Percentiles rank a stretch among this genome's conserved stretches.
phyloP scores from a whole-genome alignment of 495 filamentous ascomycete genomes.

The Podospora didyma region DNA sequence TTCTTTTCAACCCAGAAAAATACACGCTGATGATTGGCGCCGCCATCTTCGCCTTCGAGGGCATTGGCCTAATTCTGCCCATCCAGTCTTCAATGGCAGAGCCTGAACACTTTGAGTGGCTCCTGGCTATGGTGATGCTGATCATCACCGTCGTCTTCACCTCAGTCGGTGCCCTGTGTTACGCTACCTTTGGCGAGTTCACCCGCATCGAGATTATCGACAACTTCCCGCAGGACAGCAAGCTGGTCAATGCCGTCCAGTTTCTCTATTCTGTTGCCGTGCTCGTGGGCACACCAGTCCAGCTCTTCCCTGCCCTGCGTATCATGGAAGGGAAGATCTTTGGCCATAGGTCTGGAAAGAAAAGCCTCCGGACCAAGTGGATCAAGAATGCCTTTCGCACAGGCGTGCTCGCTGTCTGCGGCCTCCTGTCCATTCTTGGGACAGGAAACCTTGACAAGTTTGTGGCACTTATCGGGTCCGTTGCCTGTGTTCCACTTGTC shows the following conservation, averaged over 20 bases:
- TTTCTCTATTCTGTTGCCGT: slow-evolving; percentile 63
- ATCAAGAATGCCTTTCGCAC: slow-evolving; percentile 60
- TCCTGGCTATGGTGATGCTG: slow-evolving; percentile 57
- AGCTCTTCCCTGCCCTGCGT: slow-evolving; percentile 60
- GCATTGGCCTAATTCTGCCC: slow-evolving; percentile 61
- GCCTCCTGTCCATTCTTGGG: slow-evolving; percentile 47
- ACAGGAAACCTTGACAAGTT: slow-evolving; percentile 61
- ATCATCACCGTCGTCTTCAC: slow-evolving; percentile 62
- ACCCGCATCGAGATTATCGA: slow-evolving; percentile 61
- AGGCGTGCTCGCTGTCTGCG: slow-evolving; percentile 44
- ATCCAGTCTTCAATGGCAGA: slow-evolving; percentile 61
- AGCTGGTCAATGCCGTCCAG: slow-evolving; percentile 61
- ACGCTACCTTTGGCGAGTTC: slow-evolving; percentile 56
- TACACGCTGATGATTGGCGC: slow-evolving; percentile 62
- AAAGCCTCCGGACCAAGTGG: slow-evolving; percentile 54
- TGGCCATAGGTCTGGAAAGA: slow-evolving; percentile 53
- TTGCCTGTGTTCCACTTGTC: slow-evolving; percentile 77
- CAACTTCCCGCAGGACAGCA: slow-evolving; percentile 59
- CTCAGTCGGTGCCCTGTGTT: slow-evolving; percentile 59
- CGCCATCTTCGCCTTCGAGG: slow-evolving; percentile 66
- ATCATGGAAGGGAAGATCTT: slow-evolving; percentile 57
- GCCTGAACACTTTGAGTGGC: slow-evolving; percentile 53
- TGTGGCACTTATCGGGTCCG: slow-evolving; percentile 58
- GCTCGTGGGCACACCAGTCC: slow-evolving; percentile 58
- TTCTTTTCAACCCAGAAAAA: slow-evolving; percentile 56